Base-by-base conservation (phyloP, 1,284 basidiomycete genomes). In the Cutaneotrichosporon sp. region DNA sequence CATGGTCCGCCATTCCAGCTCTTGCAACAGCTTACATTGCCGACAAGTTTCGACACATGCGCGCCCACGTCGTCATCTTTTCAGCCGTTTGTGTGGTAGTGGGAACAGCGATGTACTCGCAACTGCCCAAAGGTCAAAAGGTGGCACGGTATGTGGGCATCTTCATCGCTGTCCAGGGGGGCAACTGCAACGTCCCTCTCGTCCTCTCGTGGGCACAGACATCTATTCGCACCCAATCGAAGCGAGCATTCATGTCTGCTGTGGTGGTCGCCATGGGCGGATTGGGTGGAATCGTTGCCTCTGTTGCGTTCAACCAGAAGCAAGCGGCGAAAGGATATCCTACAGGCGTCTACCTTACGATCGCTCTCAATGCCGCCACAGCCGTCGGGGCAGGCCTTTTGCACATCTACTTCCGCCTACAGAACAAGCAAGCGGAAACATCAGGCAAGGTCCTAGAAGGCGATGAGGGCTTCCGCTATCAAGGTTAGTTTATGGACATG, bases 171-270 rank as follows among this genome's bases (percentile, higher is more conserved):
- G 73, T 76, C 39, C 69, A 67, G 39, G 76, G 75, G 8, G 54
- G 48, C 39, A 54, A 64, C 58, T 52, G 59, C 46, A 70, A 68
- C 55, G 62, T 70, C 5, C 70, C 73, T 8, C 65, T 67, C 41
- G 62, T 65, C 39, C 52, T 70, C 34, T 61, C 67, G 10, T 74
- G 70, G 63, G 63, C 67, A 36, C 68, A 72, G 55, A 75, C 73
- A 60, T 76, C 76, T 63, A 72, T 78, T 35, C 70, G 72, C n/a
- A 65, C 68, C 10, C 72, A 77, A 59, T 67, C 69, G 33, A 77
- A 77, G 55, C 59, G 63, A 34, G 61, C 64, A 15, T 70, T 74
- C 58, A 63, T 65, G 18, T 66, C 67, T 21, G 76, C 76, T 17
- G 55, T 76, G 42, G 68, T 75, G 40, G 70, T 77, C 50, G 69